Evolutionary conservation across 1,284 basidiomycete genomes (phyloP).

Genomic region (Xerocomus amazonicus): DNA sequence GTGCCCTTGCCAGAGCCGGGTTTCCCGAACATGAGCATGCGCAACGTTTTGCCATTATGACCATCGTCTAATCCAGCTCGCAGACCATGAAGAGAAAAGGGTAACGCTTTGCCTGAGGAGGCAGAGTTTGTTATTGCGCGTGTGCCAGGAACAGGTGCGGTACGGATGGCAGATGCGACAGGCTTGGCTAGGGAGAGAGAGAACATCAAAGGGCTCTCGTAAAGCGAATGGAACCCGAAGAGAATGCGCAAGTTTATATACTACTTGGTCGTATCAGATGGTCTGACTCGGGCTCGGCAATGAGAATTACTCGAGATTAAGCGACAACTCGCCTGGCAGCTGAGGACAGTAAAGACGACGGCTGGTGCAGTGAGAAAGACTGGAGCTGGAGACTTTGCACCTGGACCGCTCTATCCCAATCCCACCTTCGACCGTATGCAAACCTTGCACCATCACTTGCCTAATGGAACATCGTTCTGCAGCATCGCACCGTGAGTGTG

Average conservation of each 20-base stretch:
- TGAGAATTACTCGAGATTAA: background rate
- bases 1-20: constrained; percentile 82
- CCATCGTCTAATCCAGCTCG: constrained; percentile 36
- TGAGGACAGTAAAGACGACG: background rate
- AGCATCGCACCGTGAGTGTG: too few relatives aligned
- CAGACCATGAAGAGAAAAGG: constrained; percentile 49
- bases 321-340: background rate
- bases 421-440: background rate
- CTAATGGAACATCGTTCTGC: too few relatives aligned
- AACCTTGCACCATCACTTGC: too few relatives aligned
- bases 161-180: constrained; percentile 10
- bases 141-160: constrained; percentile 7
- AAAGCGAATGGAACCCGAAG: background rate
- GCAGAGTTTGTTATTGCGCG: constrained; percentile 41
- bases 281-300: constrained; percentile 10
- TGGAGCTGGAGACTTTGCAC: background rate
- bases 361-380: background rate
- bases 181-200: constrained; percentile 14
- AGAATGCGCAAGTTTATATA: constrained; percentile 16
- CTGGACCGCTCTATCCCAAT: background rate
- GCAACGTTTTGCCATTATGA: constrained; percentile 43
- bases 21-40: constrained; percentile 83
- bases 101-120: constrained; percentile 42
- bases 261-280: constrained; percentile 10
- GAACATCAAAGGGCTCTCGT: constrained; percentile 18